phyloP scores from a whole-genome alignment of 768 basidiomycete species.

The Mycena rebaudengoi region DNA sequence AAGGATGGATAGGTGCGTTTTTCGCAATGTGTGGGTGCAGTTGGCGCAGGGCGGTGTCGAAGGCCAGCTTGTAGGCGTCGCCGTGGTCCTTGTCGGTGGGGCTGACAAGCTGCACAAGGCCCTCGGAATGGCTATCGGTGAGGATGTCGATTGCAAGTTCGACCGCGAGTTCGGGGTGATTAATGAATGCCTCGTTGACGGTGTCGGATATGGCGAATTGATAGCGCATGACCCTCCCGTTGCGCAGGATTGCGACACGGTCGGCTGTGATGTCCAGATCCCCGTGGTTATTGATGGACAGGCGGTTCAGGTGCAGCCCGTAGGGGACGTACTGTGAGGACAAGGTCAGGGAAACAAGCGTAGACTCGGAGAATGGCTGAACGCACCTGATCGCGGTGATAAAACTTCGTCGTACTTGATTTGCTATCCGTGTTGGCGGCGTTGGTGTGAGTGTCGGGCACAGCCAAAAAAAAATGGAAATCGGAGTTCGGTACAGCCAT shows the following conservation, averaged over 20 bases:
- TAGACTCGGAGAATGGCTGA: no score
- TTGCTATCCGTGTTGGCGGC: neutral
- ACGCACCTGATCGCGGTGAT: slow-evolving; percentile 12
- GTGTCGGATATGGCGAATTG: neutral
- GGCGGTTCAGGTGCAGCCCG: neutral
- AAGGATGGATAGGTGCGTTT: neutral
- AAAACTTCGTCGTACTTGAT: neutral
- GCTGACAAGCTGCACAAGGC: neutral
- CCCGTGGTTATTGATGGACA: slow-evolving; percentile 12
- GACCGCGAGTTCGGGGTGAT: neutral
- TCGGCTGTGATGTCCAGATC: neutral
- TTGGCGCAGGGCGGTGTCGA: neutral
- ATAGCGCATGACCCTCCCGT: neutral
- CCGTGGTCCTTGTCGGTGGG: neutral
- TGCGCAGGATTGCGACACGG: neutral
- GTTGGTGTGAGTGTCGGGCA: no score
- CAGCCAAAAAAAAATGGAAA: slow-evolving; percentile 10
- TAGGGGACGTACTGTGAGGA: neutral
- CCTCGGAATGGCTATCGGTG: neutral
- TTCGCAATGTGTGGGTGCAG: neutral
- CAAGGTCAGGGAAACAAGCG: no score
- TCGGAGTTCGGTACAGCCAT: slow-evolving; percentile 1
- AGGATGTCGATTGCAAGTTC: neutral
- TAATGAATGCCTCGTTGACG: neutral
- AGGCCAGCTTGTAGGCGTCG: neutral